phyloP scores from a whole-genome alignment of 1,139 yeast species.

The Saccharomyces hybrid region DNA sequence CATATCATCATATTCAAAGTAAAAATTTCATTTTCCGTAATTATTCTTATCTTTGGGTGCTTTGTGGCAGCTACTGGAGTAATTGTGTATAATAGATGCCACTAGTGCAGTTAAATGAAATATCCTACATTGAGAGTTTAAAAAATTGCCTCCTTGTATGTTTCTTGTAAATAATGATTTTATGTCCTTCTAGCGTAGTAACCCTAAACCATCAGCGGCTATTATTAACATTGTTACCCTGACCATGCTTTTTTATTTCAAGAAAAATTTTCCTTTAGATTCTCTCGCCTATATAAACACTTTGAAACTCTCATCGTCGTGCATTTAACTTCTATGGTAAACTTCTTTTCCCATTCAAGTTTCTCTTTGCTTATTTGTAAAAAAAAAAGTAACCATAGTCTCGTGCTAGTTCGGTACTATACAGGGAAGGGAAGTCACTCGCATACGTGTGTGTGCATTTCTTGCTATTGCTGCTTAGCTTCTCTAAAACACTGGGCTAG shows the following conservation, averaged over 20 bases:
- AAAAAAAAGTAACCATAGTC: slow-evolving; percentile 33
- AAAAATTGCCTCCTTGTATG: not conserved
- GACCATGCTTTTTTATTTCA: not conserved
- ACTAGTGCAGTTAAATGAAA: not conserved
- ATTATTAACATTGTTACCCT: not conserved
- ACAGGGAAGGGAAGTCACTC: slow-evolving; percentile 24
- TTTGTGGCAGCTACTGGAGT: not conserved
- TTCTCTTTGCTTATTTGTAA: not conserved
- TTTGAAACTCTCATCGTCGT: not conserved
- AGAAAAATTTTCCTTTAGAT: not conserved
- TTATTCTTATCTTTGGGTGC: not conserved
- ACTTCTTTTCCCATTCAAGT: not conserved
- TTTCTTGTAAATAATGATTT: not conserved
- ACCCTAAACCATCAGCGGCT: not conserved
- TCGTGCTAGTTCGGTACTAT: slow-evolving; percentile 38
- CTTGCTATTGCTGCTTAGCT: slow-evolving; percentile 32
- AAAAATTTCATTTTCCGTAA: not conserved
- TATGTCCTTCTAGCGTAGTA: not conserved
- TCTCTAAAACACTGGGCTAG: slow-evolving; percentile 34
- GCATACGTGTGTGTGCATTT: slow-evolving; percentile 14
- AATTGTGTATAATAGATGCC: not conserved
- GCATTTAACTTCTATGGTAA: not conserved
- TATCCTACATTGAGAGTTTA: not conserved
- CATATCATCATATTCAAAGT: not conserved
- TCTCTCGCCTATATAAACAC: not conserved